Base-by-base conservation (phyloP, 2,329 filamentous ascomycete species). In the Arachnomyces sp. region DNA sequence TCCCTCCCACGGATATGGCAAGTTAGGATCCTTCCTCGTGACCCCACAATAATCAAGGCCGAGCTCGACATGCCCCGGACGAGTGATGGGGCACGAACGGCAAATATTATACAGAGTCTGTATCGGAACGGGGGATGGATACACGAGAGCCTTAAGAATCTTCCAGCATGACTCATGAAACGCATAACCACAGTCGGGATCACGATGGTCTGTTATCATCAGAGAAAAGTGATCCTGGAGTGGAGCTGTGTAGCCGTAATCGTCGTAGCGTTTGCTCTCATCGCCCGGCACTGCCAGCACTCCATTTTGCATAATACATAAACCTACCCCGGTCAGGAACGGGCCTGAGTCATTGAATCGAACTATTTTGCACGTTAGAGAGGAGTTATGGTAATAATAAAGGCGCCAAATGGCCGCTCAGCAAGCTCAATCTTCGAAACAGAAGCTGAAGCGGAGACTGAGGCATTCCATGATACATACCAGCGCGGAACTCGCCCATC, bases 101-200 rank as follows among this genome's bases (percentile, higher is more conserved):
- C 44, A 50, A n/a, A 51, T 43, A 31, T 49, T 40, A 39, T 53
- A 53, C n/a, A 53, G 31, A 4, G 36, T 40, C 15, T 46, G 34
- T 15, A 50, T 43, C 6, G 45, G 41, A 14, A 50, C 43, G 14
- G 42, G 37, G 16, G 37, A 16, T 3, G 49, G 49, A 28, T 42
- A 33, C 16, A 47, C 34, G 11, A 45, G 39, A 12, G 36, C 36
- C 29, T 39, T 40, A 7, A 53, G 36, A 8, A 51, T 11, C 38
- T 42, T 31, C 50, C 50, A 53, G 33, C 50, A 53, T 15, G 40
- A 28, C 7, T 53, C 48, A 43, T 53, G 49, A 25, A 53, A 44
- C 4, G 44, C 34, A 35, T 49, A 51, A 4, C 47, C 46, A 36
- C 45, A 44, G 11, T 45, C 18, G 3, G 40, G 38, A 9, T 25